Percentiles rank a stretch among this genome's conserved stretches.
Conservation (phyloP, 2,329 filamentous ascomycete genomes). For the Dactylonectria macrodidyma region DNA sequence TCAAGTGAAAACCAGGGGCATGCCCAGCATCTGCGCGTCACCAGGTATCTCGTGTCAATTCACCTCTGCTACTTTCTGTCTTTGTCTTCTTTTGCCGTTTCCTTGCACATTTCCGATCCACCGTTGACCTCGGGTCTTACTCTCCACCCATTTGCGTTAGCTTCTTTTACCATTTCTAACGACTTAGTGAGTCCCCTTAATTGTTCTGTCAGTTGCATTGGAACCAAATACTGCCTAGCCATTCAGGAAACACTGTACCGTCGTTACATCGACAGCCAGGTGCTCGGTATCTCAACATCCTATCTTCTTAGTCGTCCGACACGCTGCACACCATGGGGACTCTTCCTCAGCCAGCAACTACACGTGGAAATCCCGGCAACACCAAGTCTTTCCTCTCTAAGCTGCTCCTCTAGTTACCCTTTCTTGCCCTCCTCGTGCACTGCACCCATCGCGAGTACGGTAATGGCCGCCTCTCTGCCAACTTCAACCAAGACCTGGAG, state of each 20-base stretch:
- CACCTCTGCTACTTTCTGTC: not conserved
- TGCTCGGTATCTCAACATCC: not conserved
- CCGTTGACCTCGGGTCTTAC: not conserved
- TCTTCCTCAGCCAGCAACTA: slow-evolving; percentile 14
- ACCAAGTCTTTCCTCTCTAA: slow-evolving; percentile 21
- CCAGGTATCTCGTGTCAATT: not conserved
- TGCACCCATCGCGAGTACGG: slow-evolving; percentile 33
- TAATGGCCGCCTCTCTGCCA: not conserved
- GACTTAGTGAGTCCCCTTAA: not conserved
- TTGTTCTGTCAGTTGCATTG: not conserved
- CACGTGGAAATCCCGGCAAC: slow-evolving; percentile 16
- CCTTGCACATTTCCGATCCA: not conserved
- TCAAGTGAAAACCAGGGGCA: not conserved
- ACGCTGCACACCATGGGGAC: slow-evolving; percentile 31
- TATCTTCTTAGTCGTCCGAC: not conserved
- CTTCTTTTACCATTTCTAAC: not conserved
- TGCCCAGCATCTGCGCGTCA: not conserved
- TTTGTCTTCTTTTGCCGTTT: not conserved
- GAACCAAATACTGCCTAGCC: not conserved
- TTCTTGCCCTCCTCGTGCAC: slow-evolving; percentile 38
- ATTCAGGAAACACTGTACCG: slow-evolving; percentile 6
- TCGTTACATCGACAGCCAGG: slow-evolving; percentile 3
- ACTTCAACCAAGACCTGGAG: slow-evolving; percentile 1
- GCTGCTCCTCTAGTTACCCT: slow-evolving; percentile 34
- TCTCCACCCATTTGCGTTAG: slow-evolving; percentile 7